Percentiles rank a stretch among this genome's conserved stretches.
These are phyloP conservation scores for Thoreauomyces humboldtii DNA, from an alignment of 192 early-diverging fungal genomes.

Conservation along the genomic window DNA sequence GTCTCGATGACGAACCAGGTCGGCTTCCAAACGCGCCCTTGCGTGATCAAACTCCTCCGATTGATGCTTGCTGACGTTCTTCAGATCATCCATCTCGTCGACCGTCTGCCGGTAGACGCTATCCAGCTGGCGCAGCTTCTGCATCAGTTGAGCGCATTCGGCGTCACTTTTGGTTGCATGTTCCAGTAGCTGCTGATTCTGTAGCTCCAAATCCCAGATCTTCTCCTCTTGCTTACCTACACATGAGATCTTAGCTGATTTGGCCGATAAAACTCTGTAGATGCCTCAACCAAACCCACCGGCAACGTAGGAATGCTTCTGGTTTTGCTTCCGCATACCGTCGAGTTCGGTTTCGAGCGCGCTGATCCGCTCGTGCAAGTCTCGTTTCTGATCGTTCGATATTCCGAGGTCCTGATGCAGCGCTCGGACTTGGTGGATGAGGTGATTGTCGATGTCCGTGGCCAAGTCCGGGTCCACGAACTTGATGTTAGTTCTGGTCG, in stretches of 20 bases:
- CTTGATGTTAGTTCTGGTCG: background rate
- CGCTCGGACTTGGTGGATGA: constrained; percentile 25
- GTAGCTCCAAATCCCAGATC: constrained; percentile 40
- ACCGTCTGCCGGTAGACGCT: constrained; percentile 1
- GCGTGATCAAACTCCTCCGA: background rate
- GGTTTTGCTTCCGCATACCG: constrained; percentile 19
- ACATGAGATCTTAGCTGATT: background rate
- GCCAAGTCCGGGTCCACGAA: constrained; percentile 29
- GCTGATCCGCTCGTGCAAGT: constrained; percentile 23
- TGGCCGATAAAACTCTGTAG: constrained; percentile 1
- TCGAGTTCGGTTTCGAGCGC: constrained; percentile 24
- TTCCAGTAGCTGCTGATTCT: constrained; percentile 27
- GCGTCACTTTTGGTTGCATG: constrained; percentile 21
- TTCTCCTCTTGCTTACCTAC: constrained; percentile 37
- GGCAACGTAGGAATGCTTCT: constrained; percentile 9
- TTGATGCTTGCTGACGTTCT: constrained; percentile 4
- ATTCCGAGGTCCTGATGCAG: constrained; percentile 25
- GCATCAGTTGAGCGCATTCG: constrained; percentile 6
- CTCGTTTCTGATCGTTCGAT: constrained; percentile 14
- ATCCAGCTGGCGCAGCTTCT: constrained; percentile 22
- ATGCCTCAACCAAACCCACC: constrained; percentile 22
- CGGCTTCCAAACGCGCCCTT: constrained; percentile 19
- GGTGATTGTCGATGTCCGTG: constrained; percentile 28
- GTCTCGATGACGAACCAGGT: constrained; percentile 18
- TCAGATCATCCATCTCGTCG: constrained; percentile 27